Evolutionary conservation across 139 green algal species (phyloP).

Genomic region (Chlorella vulgaris): DNA sequence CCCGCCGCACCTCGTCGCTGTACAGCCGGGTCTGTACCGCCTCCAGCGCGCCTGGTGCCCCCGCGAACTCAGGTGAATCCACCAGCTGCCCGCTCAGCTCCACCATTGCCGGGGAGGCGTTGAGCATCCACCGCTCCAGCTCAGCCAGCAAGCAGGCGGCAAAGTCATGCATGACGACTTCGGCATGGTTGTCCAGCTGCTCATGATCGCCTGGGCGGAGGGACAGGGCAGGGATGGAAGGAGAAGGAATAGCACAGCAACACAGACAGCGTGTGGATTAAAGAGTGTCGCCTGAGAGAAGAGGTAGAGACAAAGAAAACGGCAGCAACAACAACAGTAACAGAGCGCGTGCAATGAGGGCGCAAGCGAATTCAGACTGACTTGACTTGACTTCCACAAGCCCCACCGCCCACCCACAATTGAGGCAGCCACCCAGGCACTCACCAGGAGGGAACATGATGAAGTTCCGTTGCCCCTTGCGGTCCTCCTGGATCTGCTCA

Average conservation of each 20-base stretch:
- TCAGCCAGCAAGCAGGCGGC: slow-evolving; percentile 78
- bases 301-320: no score
- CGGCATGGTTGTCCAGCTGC: slow-evolving; percentile 67
- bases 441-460: slow-evolving; percentile 77
- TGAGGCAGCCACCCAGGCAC: not conserved
- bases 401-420: not conserved
- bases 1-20: slow-evolving; percentile 55
- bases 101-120: slow-evolving; percentile 61
- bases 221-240: not conserved
- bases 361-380: no score
- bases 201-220: slow-evolving; percentile 40
- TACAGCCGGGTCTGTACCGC: slow-evolving; percentile 50
- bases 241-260: no score
- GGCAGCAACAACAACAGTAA: no score
- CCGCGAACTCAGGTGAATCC: slow-evolving; percentile 44
- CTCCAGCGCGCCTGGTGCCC: slow-evolving; percentile 35
- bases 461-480: slow-evolving; percentile 54
- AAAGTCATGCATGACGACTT: slow-evolving; percentile 87
- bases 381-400: no score
- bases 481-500: slow-evolving; percentile 56
- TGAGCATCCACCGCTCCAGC: slow-evolving; percentile 82
- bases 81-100: slow-evolving; percentile 43
- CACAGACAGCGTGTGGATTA: not conserved
- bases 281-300: no score
- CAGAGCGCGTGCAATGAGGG: no score